Base-by-base conservation (phyloP, 768 basidiomycete genomes). In the Leucocoprinus leucothites region DNA sequence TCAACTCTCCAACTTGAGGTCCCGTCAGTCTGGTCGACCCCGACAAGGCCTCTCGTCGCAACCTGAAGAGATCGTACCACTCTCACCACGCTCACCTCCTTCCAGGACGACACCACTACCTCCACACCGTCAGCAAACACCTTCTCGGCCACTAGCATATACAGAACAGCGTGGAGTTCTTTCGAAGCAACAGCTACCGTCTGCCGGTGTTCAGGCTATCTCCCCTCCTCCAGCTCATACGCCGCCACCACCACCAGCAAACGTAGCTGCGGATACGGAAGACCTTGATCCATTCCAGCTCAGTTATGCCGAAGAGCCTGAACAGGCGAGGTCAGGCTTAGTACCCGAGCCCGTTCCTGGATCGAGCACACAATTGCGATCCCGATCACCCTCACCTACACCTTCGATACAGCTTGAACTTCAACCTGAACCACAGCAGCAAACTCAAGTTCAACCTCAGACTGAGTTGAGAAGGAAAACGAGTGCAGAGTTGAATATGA, bases 401-500 rank as follows among this genome's bases (percentile, higher is more conserved):
- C 52, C 51, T 13, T 56, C 60, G 1, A 38, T 51, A 13, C 48
- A 48, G 25, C 51, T 56, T 24, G 47, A 52, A 28, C 31, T 55
- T 28, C 48, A 51, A 14, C 40, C 55, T n/a, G 46, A n/a, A 21
- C 48, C 14, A 25, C 56, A 38, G 2, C 36, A 40, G 28, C 47
- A 28, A 26, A 3, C n/a, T 40, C 16, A n/a, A 16, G 38, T 9
- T 13, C 26, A 9, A 16, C 34, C 26, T 3, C 21, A 53, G 45
- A 42, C 42, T 25, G 48, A 57, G 40, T 53, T 69, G 48, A 58
- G 65, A 54, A 70, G 71, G 71, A 62, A 69, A 60, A 70, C 67
- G 40, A 75, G 72, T 58, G 66, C 71, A 25, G 75, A 74, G 64
- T 53, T 75, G 62, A 74, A 75, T 54, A 73, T 72, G 73, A 76